These are phyloP conservation scores for Petasospora rhodanensis DNA, from an alignment of 1,139 yeast genomes.

Conservation along the genomic window DNA sequence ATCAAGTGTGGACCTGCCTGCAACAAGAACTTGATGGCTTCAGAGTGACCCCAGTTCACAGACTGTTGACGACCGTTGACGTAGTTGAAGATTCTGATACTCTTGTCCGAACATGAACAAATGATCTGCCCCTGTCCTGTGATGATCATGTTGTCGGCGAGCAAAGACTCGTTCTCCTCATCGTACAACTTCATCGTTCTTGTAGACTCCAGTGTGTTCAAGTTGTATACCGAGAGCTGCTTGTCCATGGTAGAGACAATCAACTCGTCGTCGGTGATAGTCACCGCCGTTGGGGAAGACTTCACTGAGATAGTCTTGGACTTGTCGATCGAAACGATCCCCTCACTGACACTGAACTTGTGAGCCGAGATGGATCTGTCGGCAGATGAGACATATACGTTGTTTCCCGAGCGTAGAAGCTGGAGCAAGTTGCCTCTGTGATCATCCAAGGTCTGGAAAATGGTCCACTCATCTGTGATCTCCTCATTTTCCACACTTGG, in stretches of 20 bases:
- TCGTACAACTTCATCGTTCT: constrained; percentile 39
- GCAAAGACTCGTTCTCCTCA: constrained; percentile 38
- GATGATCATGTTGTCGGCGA: constrained; percentile 39
- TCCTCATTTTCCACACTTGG: constrained; percentile 9
- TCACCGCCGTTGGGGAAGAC: constrained; percentile 41
- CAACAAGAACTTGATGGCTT: constrained; percentile 42
- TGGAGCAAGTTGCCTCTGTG: constrained; percentile 54
- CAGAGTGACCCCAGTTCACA: constrained; percentile 66
- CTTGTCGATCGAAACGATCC: constrained; percentile 25
- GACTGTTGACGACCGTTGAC: constrained; percentile 42
- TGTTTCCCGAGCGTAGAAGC: constrained; percentile 29
- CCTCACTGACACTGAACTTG: constrained; percentile 28
- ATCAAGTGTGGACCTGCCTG: no score
- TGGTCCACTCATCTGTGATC: constrained; percentile 37
- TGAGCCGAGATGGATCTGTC: constrained; percentile 58
- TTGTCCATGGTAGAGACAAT: constrained; percentile 54
- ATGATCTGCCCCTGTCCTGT: constrained; percentile 30
- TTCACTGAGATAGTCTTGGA: constrained; percentile 48
- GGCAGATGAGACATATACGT: constrained; percentile 49
- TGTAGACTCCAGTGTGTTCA: constrained; percentile 32
- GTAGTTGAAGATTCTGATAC: constrained; percentile 47
- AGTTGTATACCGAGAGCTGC: constrained; percentile 37
- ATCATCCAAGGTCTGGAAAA: constrained; percentile 50
- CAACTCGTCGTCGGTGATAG: constrained; percentile 32
- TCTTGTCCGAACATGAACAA: constrained; percentile 53